Base-by-base conservation (phyloP, 768 basidiomycete genomes). In the Fistulinella prunicolor region DNA sequence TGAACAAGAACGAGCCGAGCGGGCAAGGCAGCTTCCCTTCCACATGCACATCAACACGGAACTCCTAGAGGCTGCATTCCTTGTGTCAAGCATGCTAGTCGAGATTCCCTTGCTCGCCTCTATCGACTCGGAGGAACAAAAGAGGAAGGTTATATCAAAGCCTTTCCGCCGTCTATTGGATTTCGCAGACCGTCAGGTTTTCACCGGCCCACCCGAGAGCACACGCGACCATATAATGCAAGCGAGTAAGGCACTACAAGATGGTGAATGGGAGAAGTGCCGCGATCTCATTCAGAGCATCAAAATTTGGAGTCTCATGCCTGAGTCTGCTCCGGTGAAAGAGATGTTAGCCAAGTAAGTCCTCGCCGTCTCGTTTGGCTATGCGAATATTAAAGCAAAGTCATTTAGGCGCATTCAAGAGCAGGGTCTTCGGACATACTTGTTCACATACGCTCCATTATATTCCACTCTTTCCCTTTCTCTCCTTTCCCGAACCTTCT, bases 21-120 rank as follows among this genome's bases (percentile, higher is more conserved):
- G 94, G 56, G 86, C 93, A 56, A 82, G 96, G 28, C 92, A 97
- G 59, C 78, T 99, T 20, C 96, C 96, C 23, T 99, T 98, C 85
- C 96, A 99, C 69, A 89, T 98, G 88, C 96, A 99, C 70, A 94
- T 98, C 71, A 99, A 98, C 73, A 92, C 96, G 13, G 96, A 98
- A 69, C 77, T 99, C 9, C 75, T 98, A 46, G 96, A 98, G 69
- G 94, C 94, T 17, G 96, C 93, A 1, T 99, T 98, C 76, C 78
- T 99, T 36, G 94, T 96, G 16, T 94, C 92, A 14, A 97, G 94
- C 72, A 99, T 99, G 96, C 79, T 99, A 30, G 87, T 97, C 32
- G 96, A 98, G 71, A 94, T 99, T 16, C 96, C 96, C 3, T 71
- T 97, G 20, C 74, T 98, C 16, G 96, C 96, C 4, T 93, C 89